Percentiles rank a stretch among this genome's conserved stretches.
phyloP scores from a whole-genome alignment of 768 basidiomycete species.

The Solioccasus polychromus region DNA sequence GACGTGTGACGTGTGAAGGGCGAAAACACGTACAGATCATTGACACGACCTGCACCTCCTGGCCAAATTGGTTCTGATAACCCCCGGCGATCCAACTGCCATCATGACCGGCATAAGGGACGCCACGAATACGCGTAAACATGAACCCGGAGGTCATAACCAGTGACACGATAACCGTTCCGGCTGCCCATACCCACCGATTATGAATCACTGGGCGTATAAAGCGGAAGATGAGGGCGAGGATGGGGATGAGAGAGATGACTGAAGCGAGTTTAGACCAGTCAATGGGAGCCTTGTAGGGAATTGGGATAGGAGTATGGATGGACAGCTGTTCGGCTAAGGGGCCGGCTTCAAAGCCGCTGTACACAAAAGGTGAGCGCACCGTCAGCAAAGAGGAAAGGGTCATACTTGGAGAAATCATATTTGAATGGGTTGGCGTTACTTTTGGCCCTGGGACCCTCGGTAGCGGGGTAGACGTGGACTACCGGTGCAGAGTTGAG shows the following conservation, averaged over 20 bases:
- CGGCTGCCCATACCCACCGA: slow-evolving; percentile 78
- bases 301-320: slow-evolving; percentile 77
- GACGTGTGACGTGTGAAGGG: neutral
- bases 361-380: slow-evolving; percentile 30
- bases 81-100: slow-evolving; percentile 85
- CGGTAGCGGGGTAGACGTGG: slow-evolving; percentile 65
- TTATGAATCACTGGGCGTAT: slow-evolving; percentile 62
- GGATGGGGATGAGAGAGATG: slow-evolving; percentile 43
- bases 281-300: slow-evolving; percentile 77
- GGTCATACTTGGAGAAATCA: slow-evolving; percentile 70
- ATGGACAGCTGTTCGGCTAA: slow-evolving; percentile 73
- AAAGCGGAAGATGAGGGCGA: slow-evolving; percentile 54
- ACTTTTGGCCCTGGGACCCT: slow-evolving; percentile 64
- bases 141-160: slow-evolving; percentile 93
- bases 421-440: slow-evolving; percentile 58
- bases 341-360: slow-evolving; percentile 79
- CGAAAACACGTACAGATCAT: slow-evolving; percentile 68
- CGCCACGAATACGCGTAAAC: slow-evolving; percentile 90
- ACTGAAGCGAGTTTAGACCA: slow-evolving; percentile 57
- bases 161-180: slow-evolving; percentile 58
- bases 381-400: neutral
- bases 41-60: slow-evolving; percentile 87
- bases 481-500: slow-evolving; percentile 84
- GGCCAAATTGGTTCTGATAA: slow-evolving; percentile 87
- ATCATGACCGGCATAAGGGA: slow-evolving; percentile 62